Evolutionary conservation across 345 rosid species (phyloP), one percentile per base, ranked within the genome.

Genomic region (Citrus unshiu): DNA sequence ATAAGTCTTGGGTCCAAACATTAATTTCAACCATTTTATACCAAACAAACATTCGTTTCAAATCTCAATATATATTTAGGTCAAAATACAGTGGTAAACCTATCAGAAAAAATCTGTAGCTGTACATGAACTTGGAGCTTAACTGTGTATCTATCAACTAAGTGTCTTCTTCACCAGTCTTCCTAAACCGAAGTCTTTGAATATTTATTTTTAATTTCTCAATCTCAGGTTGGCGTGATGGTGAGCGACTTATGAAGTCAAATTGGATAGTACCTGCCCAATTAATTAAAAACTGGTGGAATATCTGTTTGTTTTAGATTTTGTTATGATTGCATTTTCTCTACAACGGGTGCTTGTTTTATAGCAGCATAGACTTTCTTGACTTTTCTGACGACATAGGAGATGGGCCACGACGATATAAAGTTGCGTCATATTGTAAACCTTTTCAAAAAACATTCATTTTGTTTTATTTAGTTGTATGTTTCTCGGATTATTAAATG

Each of bases 31-130:
- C 83, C 79, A 72, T 78, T 18, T 34, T 34, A 62, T 43, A 82
- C 87, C 86, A 79, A 85, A 85, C 88, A 85, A 79, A 85, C 86
- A 85, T 85, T 88, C 87, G 81, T 78, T 78, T 80, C 86, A 76
- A 76, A 67, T 59, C 82, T 75, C 49, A 21, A 46, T 27, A 39
- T 62, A 56, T 73, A 60, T 60, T 62, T 49, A 14, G 61, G 71
- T 63, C 72, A 66, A 76, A 76, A 76, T 21, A 65, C 10, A 46
- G 0, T 13, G 58, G 40, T 32, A n/a, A 27, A 37, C 43, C 43
- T 40, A 62, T 62, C 40, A 29, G 69, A 62, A 62, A 62, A 62
- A 74, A 29, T 10, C 59, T 74, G 77, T 62, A 62, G 56, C 24
- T n/a, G 74, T 80, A 54, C 78, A 70, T 69, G 81, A 77, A 73